A percentile compares a stretch with the other conserved stretches of the same genome.
Conservation (phyloP, 2,329 filamentous ascomycete genomes). For the Epichloe uncinata region DNA sequence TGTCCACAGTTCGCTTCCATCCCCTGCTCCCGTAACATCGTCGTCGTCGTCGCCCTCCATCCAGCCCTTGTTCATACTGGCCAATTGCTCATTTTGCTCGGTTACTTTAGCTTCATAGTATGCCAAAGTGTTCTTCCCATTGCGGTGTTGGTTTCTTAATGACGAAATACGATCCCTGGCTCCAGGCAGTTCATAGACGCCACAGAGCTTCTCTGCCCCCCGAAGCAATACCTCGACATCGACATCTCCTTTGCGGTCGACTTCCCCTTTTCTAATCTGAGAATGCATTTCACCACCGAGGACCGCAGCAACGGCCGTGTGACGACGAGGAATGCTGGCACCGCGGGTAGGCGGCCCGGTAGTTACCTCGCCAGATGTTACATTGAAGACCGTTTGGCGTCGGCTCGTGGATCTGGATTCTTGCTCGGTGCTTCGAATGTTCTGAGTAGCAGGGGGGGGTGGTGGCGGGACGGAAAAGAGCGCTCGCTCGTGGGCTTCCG, state of each 20-base stretch:
- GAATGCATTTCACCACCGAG: conserved; percentile 78
- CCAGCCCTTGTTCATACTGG: conserved; percentile 55
- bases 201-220: conserved; percentile 86
- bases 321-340: conserved; percentile 45
- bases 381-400: conserved; percentile 53
- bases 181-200: conserved; percentile 73
- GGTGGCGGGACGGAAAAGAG: conserved; percentile 83
- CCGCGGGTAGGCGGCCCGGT: conserved; percentile 35
- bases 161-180: conserved; percentile 62
- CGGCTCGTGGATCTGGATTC: conserved; percentile 28
- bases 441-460: conserved; percentile 38
- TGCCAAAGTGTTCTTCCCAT: conserved; percentile 59
- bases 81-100: conserved; percentile 61
- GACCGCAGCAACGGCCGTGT: conserved; percentile 81
- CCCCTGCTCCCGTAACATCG: conserved; percentile 38
- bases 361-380: conserved; percentile 48
- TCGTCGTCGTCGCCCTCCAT: conserved; percentile 41
- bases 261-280: conserved; percentile 50
- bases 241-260: conserved; percentile 48
- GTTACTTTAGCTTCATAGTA: conserved; percentile 72
- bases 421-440: conserved; percentile 22
- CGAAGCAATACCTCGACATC: conserved; percentile 75
- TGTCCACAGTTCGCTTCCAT: conserved; percentile 39
- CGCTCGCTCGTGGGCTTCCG: conserved; percentile 84
- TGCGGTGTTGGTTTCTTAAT: conserved; percentile 56